These are phyloP conservation scores for Thyridium curvatum DNA, from an alignment of 2,329 filamentous ascomycete species.

Conservation along the genomic window DNA sequence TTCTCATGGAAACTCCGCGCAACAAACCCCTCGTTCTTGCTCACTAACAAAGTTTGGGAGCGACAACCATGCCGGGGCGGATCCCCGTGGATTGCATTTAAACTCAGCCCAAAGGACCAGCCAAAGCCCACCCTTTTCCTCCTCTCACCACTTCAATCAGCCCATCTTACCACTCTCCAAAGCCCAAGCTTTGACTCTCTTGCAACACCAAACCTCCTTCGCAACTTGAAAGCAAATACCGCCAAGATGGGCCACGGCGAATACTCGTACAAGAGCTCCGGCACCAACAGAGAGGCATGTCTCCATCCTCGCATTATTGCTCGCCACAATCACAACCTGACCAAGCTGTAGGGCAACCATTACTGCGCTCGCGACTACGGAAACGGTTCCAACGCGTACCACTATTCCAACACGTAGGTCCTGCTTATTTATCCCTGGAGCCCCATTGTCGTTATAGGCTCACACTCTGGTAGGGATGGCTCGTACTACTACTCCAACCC, in stretches of 20 bases:
- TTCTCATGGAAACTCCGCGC: too few relatives aligned
- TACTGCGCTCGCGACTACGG: conserved; percentile 62
- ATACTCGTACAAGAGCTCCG: not conserved
- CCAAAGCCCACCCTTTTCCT: too few relatives aligned
- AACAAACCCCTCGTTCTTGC: too few relatives aligned
- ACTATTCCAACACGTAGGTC: conserved; percentile 58
- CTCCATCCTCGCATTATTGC: not conserved
- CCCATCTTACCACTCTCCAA: too few relatives aligned
- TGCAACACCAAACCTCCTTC: too few relatives aligned
- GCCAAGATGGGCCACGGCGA: not conserved
- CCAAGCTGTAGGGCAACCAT: conserved; percentile 53
- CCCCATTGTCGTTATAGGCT: not conserved
- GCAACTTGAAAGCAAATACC: too few relatives aligned
- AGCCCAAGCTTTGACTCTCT: too few relatives aligned
- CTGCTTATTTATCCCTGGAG: not conserved
- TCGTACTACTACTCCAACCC: conserved; percentile 71
- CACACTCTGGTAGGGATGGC: conserved; percentile 37
- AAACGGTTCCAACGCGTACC: conserved; percentile 55
- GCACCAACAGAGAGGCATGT: not conserved
- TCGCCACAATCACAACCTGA: not conserved
- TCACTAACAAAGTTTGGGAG: too few relatives aligned
- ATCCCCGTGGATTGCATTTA: too few relatives aligned
- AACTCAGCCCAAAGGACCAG: too few relatives aligned
- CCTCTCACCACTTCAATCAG: too few relatives aligned
- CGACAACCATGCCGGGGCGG: too few relatives aligned